Evolutionary conservation across 495 filamentous ascomycete species (phyloP).

Genomic region (Aspergillus campestris): DNA sequence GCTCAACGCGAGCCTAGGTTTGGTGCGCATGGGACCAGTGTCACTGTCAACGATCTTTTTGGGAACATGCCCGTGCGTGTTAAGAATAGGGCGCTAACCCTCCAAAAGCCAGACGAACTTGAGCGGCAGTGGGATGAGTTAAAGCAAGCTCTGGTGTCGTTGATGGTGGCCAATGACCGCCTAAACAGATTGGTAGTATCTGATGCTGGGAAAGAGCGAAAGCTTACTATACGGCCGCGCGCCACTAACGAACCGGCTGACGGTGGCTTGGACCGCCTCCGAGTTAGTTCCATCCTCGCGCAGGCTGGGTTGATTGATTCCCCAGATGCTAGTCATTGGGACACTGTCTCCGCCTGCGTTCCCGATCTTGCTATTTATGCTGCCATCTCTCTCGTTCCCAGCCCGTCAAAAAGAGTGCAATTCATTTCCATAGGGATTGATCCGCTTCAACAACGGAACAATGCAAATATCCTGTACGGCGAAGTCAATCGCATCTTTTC

Average conservation of each 20-base stretch:
- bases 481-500: slow-evolving; percentile 73
- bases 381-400: slow-evolving; percentile 60
- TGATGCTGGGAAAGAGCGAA: slow-evolving; percentile 22
- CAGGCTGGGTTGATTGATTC: slow-evolving; percentile 56
- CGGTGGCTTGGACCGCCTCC: slow-evolving; percentile 18
- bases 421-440: slow-evolving; percentile 70
- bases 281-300: slow-evolving; percentile 47
- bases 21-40: slow-evolving; percentile 64
- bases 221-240: slow-evolving; percentile 22
- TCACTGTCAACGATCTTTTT: slow-evolving; percentile 79
- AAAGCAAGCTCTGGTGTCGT: slow-evolving; percentile 45
- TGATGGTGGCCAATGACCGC: slow-evolving; percentile 52
- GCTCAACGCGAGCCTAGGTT: slow-evolving; percentile 47
- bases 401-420: slow-evolving; percentile 62
- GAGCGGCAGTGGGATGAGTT: slow-evolving; percentile 67
- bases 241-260: not conserved
- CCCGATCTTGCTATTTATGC: slow-evolving; percentile 52
- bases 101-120: slow-evolving; percentile 42
- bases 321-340: slow-evolving; percentile 48
- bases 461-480: slow-evolving; percentile 62
- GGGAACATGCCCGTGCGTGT: slow-evolving; percentile 96
- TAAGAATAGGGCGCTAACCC: slow-evolving; percentile 56
- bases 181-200: slow-evolving; percentile 27
- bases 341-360: slow-evolving; percentile 56
- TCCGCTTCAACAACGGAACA: slow-evolving; percentile 42